Evolutionary conservation across 179 eudicot species (phyloP), one percentile per base, ranked within the genome.

Genomic region (Spinacia oleracea): DNA sequence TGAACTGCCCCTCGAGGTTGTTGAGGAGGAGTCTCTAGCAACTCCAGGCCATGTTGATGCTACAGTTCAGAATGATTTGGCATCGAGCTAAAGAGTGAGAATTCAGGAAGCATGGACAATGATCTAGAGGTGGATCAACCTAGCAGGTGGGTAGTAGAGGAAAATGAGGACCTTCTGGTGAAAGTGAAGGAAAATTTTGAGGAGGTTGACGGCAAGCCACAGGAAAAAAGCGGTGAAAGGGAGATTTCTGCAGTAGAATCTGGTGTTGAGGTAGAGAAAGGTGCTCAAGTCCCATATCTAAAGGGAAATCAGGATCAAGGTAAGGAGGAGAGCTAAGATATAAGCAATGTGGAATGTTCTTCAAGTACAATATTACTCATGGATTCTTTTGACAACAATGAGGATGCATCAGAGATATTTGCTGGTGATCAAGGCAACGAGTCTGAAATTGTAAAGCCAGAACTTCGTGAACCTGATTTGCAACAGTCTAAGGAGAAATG

Each of bases 11-110:
- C 31, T 4, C 8, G 76, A 80, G 18, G 27, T 15, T 32, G 63
- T 53, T 45, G 77, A 78, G 73, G 74, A 77, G 73, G 72, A 32
- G 15, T 64, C 23, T 32, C 40, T 16, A 64, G 69, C 3, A 31
- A 32, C 40, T 15, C n/a, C 31, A 9, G 20, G 21, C n/a, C 38
- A 8, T 32, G 42, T 31, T 32, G 42, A n/a, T n/a, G n/a, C 34
- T 14, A 21, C 38, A 20, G 40, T 9, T 40, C 50, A 53, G 9
- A 63, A 42, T 32, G 70, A 59, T 11, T 68, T 46, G 29, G 50
- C 6, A 0, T 4, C 53, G 34, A 50, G 46, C 38, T 46, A 62
- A 32, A 65, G 67, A 35, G 9, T 15, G 35, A 69, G 38, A 59
- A 16, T 38, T 20, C 74, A 40, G 67, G 53, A 58, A 32, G 21